Evolutionary conservation across 1,284 basidiomycete genomes (phyloP).

Genomic region (Cronartium quercuum): DNA sequence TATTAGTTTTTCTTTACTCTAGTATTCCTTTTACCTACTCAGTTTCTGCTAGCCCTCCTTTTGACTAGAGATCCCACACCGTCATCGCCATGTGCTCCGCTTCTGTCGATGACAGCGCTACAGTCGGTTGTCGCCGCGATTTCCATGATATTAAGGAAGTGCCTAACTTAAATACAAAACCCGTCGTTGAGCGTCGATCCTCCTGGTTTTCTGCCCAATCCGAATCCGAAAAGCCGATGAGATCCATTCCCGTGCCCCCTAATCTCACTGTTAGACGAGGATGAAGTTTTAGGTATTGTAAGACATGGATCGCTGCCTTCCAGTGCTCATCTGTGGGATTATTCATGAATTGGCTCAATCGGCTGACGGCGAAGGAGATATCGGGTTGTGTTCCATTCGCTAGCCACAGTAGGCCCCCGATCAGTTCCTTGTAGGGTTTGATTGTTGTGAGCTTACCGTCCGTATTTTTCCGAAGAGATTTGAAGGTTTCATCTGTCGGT

Average conservation of each 20-base stretch:
- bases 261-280: neutral
- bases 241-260: neutral
- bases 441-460: neutral
- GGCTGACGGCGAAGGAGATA: neutral
- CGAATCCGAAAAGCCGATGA: neutral
- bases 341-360: neutral
- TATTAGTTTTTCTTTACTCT: no score
- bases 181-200: neutral
- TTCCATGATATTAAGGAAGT: no score
- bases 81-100: no score
- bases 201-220: constrained; percentile 11
- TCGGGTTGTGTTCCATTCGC: constrained; percentile 1
- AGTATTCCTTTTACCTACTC: no score
- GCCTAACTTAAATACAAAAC: no score
- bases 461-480: neutral
- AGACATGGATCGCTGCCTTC: neutral
- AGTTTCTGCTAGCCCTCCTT: no score
- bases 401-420: neutral
- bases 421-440: neutral
- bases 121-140: no score
- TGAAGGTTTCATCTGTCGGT: no score
- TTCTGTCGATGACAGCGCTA: no score
- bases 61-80: no score
- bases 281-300: neutral
- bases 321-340: neutral